Percentiles rank a stretch among this genome's conserved stretches.
Evolutionary conservation across 495 filamentous ascomycete species (phyloP).

Genomic region (Letharia columbiana): DNA sequence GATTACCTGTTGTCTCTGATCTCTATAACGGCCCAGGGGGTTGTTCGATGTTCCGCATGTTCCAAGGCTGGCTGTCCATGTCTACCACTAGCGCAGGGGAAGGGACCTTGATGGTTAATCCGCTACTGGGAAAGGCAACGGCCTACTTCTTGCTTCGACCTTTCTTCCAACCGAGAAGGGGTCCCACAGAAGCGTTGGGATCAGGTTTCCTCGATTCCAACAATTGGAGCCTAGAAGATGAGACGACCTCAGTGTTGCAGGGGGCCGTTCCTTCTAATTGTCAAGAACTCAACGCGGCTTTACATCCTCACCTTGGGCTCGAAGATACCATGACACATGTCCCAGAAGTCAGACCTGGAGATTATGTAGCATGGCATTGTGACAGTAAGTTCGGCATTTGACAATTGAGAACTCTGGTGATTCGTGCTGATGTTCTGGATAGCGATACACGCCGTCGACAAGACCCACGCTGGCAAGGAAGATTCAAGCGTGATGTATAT

Average conservation of each 20-base stretch:
- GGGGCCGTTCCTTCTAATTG: conserved; percentile 67
- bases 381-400: conserved; percentile 47
- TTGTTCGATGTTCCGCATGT: conserved; percentile 77
- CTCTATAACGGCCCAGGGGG: conserved; percentile 75
- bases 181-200: conserved; percentile 17
- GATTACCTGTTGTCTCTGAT: conserved; percentile 61
- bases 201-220: conserved; percentile 40
- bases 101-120: conserved; percentile 78
- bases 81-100: conserved; percentile 61
- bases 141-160: conserved; percentile 79
- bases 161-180: conserved; percentile 55
- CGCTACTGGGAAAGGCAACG: conserved; percentile 61
- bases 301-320: conserved; percentile 74
- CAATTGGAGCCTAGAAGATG: conserved; percentile 41
- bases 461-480: conserved; percentile 54
- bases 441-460: conserved; percentile 68
- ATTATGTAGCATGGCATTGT: conserved; percentile 89
- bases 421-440: not conserved
- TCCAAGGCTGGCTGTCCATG: conserved; percentile 82
- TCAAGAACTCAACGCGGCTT: conserved; percentile 62
- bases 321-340: conserved; percentile 69
- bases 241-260: conserved; percentile 52
- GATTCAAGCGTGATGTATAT: conserved; percentile 85
- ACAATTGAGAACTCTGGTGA: conserved; percentile 5
- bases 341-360: conserved; percentile 67